Evolutionary conservation across 768 basidiomycete genomes (phyloP), one percentile per base, ranked within the genome.

Genomic region (Suillus plorans): DNA sequence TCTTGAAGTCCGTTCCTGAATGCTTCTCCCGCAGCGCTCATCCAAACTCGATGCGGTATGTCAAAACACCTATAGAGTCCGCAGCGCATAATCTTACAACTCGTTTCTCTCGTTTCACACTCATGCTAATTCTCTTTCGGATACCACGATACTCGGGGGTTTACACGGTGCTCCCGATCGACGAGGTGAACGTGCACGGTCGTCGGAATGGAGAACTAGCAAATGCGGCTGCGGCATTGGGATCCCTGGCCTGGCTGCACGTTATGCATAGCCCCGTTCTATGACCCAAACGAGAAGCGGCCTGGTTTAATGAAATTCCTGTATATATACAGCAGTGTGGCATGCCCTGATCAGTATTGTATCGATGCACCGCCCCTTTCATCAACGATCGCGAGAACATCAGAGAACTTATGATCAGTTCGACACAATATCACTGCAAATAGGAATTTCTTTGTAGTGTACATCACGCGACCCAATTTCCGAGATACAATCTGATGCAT

Each of bases 301-400:
- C 37, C 31, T 28, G 1, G 39, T 59, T 28, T 25, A 31, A 59
- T 42, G 39, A 59, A 59, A 59, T 59, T 41, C 16, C 57, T 39
- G 39, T 58, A 37, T 58, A 25, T 59, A 37, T 58, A 39, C 57
- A 25, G 37, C 16, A 59, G 39, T 59, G 20, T 59, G 13, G 37
- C 25, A 41, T 2, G 9, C 57, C 57, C 25, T 42, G 58, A 59
- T 59, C 39, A 41, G n/a, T 10, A 45, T 31, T 5, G n/a, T 50
- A 16, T 58, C 39, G 57, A 59, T 59, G 58, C 58, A 59, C 25
- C 18, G 58, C 58, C 58, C 20, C 39, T 3, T 59, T 59, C 58
- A 59, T 59, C 58, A 59, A 42, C 39, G 39, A 59, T 59, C 58
- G 58, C 58, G 58, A 59, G 58, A 59, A 59, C 5, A 59, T 59